Evolutionary conservation across 495 filamentous ascomycete species (phyloP), one percentile per base, ranked within the genome.

Genomic region (Xylaria bambusicola): DNA sequence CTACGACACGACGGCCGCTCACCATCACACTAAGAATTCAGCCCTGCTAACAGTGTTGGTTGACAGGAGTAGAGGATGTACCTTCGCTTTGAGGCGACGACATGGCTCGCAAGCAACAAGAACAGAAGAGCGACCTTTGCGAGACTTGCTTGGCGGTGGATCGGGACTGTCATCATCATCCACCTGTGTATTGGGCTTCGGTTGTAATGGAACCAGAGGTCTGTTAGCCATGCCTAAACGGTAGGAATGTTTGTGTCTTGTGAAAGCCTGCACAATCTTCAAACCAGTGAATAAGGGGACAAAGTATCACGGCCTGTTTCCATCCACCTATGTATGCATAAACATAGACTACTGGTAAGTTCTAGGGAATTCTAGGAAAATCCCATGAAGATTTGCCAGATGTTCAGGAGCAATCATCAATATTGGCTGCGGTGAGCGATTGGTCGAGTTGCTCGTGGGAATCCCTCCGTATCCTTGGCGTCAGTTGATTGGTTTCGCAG

Each of bases 71-170:
- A 46, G 7, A 26, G 2, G 6, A 17, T 13, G 35, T 13, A 56
- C 53, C 42, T 48, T 56, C 20, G 53, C 17, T 7, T 56, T 56
- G 29, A 56, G 41, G 8, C 53, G 53, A 27, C 53, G 53, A 56
- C 53, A 56, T 3, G 42, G 41, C 18, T 56, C 53, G 15, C 53
- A 56, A 12, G 53, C 53, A 8, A 56, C 41, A 6, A 56, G 38
- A 1, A 56, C 13, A 18, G 42, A 3, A 6, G 5, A 17, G 27
- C 53, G 53, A 13, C 6, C 27, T 36, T 24, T 47, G 33, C 41
- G 41, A 15, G 10, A 12, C 13, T 1, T 35, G 18, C n/a, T 26
- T 18, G 18, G 24, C 13, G 23, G 18, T 10, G 27, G 20, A 2
- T 33, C 42, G 2, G 12, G 29, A 1, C 47, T 20, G 4, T 3